These are phyloP conservation scores for Decorospora gaudefroyi DNA, from an alignment of 2,329 filamentous ascomycete genomes.

Conservation along the genomic window DNA sequence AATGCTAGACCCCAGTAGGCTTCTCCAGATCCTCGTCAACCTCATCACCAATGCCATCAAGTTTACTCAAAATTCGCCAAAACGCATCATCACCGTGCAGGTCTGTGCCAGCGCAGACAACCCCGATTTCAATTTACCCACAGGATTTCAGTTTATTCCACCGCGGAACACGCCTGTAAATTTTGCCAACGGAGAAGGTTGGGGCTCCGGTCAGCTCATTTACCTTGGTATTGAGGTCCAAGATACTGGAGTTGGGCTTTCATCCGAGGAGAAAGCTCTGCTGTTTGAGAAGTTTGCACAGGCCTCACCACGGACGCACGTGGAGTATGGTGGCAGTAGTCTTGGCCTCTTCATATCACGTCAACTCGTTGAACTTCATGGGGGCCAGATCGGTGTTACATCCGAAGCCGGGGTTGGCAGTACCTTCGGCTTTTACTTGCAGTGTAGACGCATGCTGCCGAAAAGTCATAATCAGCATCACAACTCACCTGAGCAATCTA, in stretches of 20 bases:
- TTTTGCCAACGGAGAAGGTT: constrained; percentile 31
- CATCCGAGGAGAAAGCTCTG: constrained; percentile 35
- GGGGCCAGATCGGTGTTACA: constrained; percentile 42
- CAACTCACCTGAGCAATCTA: constrained; percentile 4
- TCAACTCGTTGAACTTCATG: constrained; percentile 44
- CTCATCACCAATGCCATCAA: constrained; percentile 56
- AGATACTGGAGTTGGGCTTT: constrained; percentile 43
- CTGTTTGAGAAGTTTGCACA: constrained; percentile 43
- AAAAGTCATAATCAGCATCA: constrained; percentile 5
- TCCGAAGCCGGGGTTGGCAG: constrained; percentile 39
- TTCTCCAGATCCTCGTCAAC: constrained; percentile 51
- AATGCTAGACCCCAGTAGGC: constrained; percentile 49
- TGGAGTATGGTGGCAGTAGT: constrained; percentile 44
- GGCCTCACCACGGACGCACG: constrained; percentile 43
- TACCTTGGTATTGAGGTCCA: constrained; percentile 39
- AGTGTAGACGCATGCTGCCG: constrained; percentile 25
- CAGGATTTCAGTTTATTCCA: constrained; percentile 37
- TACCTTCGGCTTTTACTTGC: constrained; percentile 44
- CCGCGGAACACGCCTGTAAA: constrained; percentile 20
- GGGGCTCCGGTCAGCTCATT: constrained; percentile 34
- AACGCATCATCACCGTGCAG: constrained; percentile 47
- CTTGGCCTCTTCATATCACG: constrained; percentile 46
- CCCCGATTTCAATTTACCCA: constrained; percentile 20
- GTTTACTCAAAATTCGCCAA: constrained; percentile 48
- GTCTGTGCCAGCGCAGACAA: constrained; percentile 46